Percentiles rank a stretch among this genome's conserved stretches.
These are phyloP conservation scores for Geotrichum europaeum DNA, from an alignment of 1,139 yeast species.

Conservation along the genomic window DNA sequence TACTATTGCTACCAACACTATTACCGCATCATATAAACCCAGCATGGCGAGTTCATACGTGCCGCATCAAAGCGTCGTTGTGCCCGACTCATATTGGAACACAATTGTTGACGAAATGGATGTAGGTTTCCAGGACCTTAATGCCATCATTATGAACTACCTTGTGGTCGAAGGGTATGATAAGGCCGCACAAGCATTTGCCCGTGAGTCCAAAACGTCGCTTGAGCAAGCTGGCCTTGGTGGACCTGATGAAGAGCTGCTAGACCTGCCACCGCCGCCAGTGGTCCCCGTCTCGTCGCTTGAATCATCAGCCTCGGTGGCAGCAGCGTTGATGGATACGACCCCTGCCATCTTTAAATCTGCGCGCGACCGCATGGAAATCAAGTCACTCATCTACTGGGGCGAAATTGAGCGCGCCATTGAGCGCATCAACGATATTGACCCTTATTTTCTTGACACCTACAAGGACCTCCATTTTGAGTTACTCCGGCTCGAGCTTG, in stretches of 20 bases:
- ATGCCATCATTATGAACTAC: constrained; percentile 37
- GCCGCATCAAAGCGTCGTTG: neutral
- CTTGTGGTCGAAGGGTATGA: constrained; percentile 38
- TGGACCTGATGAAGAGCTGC: neutral
- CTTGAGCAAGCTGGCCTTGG: neutral
- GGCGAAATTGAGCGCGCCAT: constrained; percentile 37
- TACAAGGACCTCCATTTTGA: constrained; percentile 35
- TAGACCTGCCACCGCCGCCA: neutral
- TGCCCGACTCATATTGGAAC: neutral
- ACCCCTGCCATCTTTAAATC: neutral
- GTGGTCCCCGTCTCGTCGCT: neutral
- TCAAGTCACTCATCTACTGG: constrained; percentile 31
- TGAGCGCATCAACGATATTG: constrained; percentile 35
- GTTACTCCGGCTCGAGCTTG: constrained; percentile 35
- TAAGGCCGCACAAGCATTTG: constrained; percentile 35
- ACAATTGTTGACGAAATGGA: constrained; percentile 20
- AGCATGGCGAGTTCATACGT: neutral
- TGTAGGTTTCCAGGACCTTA: constrained; percentile 30
- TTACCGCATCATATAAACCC: neutral
- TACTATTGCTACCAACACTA: neutral
- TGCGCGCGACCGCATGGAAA: constrained; percentile 31
- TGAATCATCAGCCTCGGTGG: neutral
- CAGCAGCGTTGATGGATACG: neutral
- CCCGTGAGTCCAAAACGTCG: constrained; percentile 34
- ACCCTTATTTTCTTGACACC: constrained; percentile 36